Evolutionary conservation across 768 basidiomycete genomes (phyloP), one percentile per base, ranked within the genome.

Genomic region (Boletus rubropictus): DNA sequence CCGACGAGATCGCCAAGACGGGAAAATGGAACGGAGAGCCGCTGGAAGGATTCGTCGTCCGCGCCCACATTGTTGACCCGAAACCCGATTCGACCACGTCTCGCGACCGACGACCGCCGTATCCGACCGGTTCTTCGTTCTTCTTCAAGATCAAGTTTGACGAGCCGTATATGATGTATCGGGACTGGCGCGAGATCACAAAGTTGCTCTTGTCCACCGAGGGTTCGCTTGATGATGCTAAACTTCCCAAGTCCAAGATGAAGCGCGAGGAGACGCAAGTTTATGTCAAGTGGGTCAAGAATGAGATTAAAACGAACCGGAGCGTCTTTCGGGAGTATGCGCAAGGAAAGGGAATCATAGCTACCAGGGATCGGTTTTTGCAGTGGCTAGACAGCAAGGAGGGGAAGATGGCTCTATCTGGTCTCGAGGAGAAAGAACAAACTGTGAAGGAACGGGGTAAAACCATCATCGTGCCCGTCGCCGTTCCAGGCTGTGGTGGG

Each of bases 61-160:
- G 94, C 49, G 84, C 85, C 2, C 75, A 73, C 51, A 79, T 91
- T 54, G 53, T 70, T 17, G 67, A 66, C 42, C 74, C 71, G 3
- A 76, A 72, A 22, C 62, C 60, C 2, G 58, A n/a, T n/a, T n/a
- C n/a, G n/a, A 49, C 6, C 24, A 25, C 60, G 0, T 66, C 63
- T 42, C 64, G 57, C 24, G 59, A 57, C 38, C 59, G 50, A 45
- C 56, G 63, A 18, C 75, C 79, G 1, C 93, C 92, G 1, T 96
- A 97, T 60, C 64, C 74, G 0, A 67, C 82, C 1, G 89, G 86
- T 25, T 81, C 86, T 2, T 85, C 90, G 0, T 95, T 97, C 75
- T 97, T 99, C 77, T 98, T 96, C 82, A 99, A 99, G 63, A 77
- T 98, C 71, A 99, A 99, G 64, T 98, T 97, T 66, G 93, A 98